These are phyloP conservation scores for Colletotrichum theobromicola DNA, from an alignment of 2,329 filamentous ascomycete species.

Conservation along the genomic window DNA sequence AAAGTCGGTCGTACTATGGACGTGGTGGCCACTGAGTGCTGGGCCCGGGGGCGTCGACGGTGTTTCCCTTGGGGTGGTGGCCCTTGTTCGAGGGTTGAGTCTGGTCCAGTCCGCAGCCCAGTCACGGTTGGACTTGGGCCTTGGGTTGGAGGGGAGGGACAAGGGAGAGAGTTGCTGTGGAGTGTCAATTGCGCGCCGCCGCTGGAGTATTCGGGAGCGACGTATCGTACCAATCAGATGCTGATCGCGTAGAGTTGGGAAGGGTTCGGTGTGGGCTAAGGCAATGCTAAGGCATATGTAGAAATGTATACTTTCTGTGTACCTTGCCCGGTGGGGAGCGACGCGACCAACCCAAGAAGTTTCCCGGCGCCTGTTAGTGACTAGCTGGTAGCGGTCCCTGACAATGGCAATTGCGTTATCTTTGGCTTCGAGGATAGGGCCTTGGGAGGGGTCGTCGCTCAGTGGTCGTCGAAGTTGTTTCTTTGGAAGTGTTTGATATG, in stretches of 20 bases:
- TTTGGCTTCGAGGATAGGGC: not conserved
- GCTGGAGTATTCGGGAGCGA: slow-evolving; percentile 17
- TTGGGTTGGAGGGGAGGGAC: not conserved
- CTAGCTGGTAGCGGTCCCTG: not conserved
- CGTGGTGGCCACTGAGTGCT: not conserved
- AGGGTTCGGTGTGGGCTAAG: slow-evolving; percentile 7
- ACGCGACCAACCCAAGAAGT: slow-evolving; percentile 5
- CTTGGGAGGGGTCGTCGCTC: not conserved
- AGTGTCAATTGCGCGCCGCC: slow-evolving; percentile 15
- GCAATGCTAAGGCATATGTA: slow-evolving; percentile 8
- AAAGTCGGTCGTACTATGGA: not conserved
- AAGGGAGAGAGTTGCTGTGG: slow-evolving; percentile 10
- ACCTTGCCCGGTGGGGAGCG: slow-evolving; percentile 6
- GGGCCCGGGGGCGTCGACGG: slow-evolving; percentile 11
- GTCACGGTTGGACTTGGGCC: slow-evolving; percentile 19
- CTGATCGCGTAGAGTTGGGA: slow-evolving; percentile 32
- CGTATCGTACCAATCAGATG: slow-evolving; percentile 38
- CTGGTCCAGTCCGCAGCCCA: not conserved
- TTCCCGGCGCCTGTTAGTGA: slow-evolving; percentile 4
- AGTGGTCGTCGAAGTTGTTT: not conserved
- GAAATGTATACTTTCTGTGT: not conserved
- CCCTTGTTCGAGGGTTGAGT: slow-evolving; percentile 14
- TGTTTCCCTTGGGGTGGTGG: not conserved
- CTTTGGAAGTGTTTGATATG: not conserved
- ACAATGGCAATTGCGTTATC: slow-evolving; percentile 8